These are phyloP conservation scores for Backusella psychrophila DNA, from an alignment of 192 early-diverging fungal genomes.

Conservation along the genomic window DNA sequence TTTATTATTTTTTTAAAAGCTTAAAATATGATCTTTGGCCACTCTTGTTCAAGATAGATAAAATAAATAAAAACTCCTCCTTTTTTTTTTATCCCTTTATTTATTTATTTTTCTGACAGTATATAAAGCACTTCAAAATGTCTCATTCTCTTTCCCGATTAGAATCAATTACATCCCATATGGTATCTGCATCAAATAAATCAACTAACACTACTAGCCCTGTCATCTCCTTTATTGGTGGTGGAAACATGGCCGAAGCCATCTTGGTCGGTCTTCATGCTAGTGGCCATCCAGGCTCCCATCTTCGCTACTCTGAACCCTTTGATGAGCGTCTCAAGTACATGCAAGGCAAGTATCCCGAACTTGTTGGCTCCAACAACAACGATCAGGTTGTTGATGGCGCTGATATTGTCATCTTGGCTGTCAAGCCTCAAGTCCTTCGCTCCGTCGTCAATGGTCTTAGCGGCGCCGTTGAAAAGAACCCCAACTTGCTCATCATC, in stretches of 20 bases:
- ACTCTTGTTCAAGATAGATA: conserved; percentile 6
- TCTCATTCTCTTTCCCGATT: conserved; percentile 5
- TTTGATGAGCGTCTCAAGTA: conserved; percentile 59
- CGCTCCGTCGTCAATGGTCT: conserved; percentile 57
- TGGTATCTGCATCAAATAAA: conserved; percentile 14
- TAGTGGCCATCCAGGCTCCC: conserved; percentile 63
- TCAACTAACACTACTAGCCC: neutral
- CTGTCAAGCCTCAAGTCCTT: conserved; percentile 92
- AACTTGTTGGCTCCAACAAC: conserved; percentile 55
- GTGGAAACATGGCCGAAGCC: conserved; percentile 95
- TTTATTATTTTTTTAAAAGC: neutral
- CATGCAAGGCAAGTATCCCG: conserved; percentile 60
- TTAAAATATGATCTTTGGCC: conserved; percentile 5
- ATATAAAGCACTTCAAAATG: neutral
- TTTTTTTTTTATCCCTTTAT: neutral
- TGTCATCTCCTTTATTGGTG: conserved; percentile 75
- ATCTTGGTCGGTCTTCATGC: conserved; percentile 87
- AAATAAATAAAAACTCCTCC: conserved; percentile 3
- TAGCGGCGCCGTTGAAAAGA: conserved; percentile 46
- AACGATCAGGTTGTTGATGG: conserved; percentile 63
- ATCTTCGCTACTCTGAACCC: conserved; percentile 84
- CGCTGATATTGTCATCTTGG: conserved; percentile 77
- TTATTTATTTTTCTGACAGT: neutral
- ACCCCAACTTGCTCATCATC: conserved; percentile 67
- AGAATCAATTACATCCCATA: conserved; percentile 13